These are phyloP conservation scores for Neoscytalidium dimidiatum DNA, from an alignment of 2,329 filamentous ascomycete species.

Conservation along the genomic window DNA sequence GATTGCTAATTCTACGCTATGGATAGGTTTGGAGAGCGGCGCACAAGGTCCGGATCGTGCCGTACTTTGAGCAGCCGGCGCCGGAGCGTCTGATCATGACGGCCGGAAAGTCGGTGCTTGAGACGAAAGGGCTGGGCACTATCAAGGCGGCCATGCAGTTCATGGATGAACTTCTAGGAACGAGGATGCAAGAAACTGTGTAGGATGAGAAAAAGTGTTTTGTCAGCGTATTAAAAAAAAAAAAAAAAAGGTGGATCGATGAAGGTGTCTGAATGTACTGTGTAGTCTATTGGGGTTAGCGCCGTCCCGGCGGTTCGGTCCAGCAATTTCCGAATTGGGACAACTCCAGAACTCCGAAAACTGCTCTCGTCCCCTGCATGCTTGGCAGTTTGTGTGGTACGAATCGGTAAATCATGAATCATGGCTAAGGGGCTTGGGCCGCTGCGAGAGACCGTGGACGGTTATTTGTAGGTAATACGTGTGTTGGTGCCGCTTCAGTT, in stretches of 20 bases:
- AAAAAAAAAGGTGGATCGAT: not conserved
- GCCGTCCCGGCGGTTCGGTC: too few species aligned
- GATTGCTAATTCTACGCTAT: not conserved
- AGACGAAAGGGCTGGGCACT: not conserved
- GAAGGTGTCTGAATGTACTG: not conserved
- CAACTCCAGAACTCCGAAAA: too few species aligned
- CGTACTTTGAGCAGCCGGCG: not conserved
- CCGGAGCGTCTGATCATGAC: not conserved
- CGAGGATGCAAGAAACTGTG: not conserved
- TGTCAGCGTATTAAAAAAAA: not conserved
- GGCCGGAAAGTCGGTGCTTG: not conserved
- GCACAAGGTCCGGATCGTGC: not conserved
- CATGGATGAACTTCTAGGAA: not conserved
- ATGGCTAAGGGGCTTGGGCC: too few species aligned
- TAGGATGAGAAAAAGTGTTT: not conserved
- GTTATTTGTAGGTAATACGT: too few species aligned
- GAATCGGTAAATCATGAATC: too few species aligned
- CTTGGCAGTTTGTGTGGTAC: too few species aligned
- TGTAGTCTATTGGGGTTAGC: too few species aligned
- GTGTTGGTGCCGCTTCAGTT: too few species aligned
- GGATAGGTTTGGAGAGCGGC: constrained; percentile 1
- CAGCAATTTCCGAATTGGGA: not conserved
- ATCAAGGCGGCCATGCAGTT: not conserved
- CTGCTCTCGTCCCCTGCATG: too few species aligned
- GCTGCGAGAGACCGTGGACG: too few species aligned